Base-by-base conservation (phyloP, 108 stramenopile species). In the Cylindrotheca closterium region DNA sequence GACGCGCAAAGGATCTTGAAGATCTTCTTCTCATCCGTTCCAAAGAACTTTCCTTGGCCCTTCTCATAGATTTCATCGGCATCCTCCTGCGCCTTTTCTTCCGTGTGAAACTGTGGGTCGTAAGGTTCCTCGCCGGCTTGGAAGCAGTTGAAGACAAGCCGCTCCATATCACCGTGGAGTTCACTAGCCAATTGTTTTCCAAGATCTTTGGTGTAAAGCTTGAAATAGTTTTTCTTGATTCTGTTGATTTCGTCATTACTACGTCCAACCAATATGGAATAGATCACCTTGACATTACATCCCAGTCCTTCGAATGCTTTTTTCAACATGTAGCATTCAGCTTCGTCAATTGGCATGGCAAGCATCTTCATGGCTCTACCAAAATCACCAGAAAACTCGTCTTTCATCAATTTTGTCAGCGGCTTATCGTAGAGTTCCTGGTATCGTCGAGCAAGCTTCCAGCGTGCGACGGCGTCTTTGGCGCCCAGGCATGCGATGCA, bases 191-290 rank as follows among this genome's bases (percentile, higher is more conserved):
- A 54, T 53, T 81, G 46, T 47, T 68, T 68, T 12, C 69, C 49
- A 8, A 88, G 61, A 79, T 88, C 87, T 61, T 88, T 83, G 51
- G 80, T 73, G 78, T 88, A 88, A 23, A 78, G 57, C 51, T 74
- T 71, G 63, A 75, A 88, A 48, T 79, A 88, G 1, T 78, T 79
- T 76, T 84, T 85, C 54, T 88, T 88, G 52, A 88, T 31, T 8
- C 75, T 25, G 23, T 81, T 71, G 25, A 88, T 75, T 51, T 88
- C 87, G 51, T 76, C 74, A 56, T 85, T 88, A 60, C 76, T 73
- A 25, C 87, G 69, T 34, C 84, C 84, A 55, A 74, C 77, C 60
- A 85, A 53, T 27, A 88, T 79, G 48, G 72, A 65, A 68, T 74
- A 85, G 0, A 85, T 60, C 25, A 85, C 55, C 30, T 73, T 73